Percentiles rank a stretch among this genome's conserved stretches.
Evolutionary conservation across 169 alveolate species (phyloP).

Genomic region (Eimeria acervulina): DNA sequence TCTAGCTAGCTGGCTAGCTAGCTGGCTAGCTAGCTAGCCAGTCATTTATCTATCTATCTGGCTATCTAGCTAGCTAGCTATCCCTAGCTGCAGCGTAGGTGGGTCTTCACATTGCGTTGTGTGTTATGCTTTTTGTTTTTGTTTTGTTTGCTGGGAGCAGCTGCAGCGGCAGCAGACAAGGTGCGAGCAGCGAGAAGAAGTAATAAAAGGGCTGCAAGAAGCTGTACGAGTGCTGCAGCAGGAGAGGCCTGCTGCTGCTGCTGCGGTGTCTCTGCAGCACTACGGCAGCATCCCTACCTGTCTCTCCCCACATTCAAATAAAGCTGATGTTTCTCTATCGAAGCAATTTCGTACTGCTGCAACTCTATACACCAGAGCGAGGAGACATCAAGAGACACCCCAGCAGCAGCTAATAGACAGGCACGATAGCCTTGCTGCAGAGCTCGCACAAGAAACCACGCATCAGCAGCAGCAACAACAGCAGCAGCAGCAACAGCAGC

Average conservation of each 20-base stretch:
- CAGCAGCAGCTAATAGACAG: no score
- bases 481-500: conserved; percentile 12
- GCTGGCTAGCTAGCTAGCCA: no score
- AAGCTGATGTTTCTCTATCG: no score
- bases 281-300: background rate
- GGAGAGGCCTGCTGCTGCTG: conserved; percentile 18
- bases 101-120: background rate
- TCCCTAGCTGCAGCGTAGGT: no score
- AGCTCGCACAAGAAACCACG: background rate
- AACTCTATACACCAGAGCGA: background rate
- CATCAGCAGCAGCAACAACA: conserved; percentile 51
- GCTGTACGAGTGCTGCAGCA: conserved; percentile 35
- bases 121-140: background rate
- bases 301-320: background rate
- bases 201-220: conserved; percentile 38
- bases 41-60: no score
- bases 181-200: background rate
- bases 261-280: background rate
- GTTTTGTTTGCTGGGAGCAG: background rate
- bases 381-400: background rate
- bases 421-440: conserved; percentile 24
- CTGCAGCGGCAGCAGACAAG: conserved; percentile 56
- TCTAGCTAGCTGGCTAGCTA: no score
- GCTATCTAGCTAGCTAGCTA: no score
- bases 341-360: background rate